Evolutionary conservation across 371 early-diverging fungal genomes (phyloP), one percentile per base, ranked within the genome.

Genomic region (Umbelopsis sp.): DNA sequence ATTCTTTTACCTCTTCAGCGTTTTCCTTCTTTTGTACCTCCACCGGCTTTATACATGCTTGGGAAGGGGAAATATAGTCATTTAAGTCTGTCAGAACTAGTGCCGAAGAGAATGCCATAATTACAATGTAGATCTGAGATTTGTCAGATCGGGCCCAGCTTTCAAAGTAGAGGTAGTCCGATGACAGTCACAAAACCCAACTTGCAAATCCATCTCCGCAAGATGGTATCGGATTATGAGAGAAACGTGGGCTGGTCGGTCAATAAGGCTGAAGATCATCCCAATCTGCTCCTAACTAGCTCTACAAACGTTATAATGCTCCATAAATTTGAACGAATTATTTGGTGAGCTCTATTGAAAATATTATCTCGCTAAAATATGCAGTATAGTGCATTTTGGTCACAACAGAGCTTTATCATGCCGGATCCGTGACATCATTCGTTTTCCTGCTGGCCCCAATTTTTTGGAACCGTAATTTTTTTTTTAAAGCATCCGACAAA

Each of bases 11-110:
- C 70, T 77, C 76, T 68, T 85, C 78, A 63, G 77, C 69, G 38
- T 73, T 76, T 20, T 81, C 76, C 16, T 82, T 85, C 78, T 93
- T 92, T 69, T 90, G 74, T 16, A 91, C 78, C 72, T 94, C 92
- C 2, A 95, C 93, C 11, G 98, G 99, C 69, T 95, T 96, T 67
- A 98, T 94, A 80, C 97, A 99, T 53, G 93, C 96, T 75, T 97
- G 96, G 25, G 95, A 94, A 20, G 98, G 97, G 24, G 93, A 86
- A 73, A 99, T 96, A 70, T 89, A 97, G 84, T 99, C 98, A 76
- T 97, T 95, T 32, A 99, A 87, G 83, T 97, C 96, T 0, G 97
- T 92, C 18, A 99, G 83, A 22, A 88, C 80, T 38, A 94, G 81
- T 18, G 92, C 94, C 35, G 88, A 87, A 22, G 93, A 93, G 72